phyloP scores from a whole-genome alignment of 148 eudicot species.

The Cornus controversa region DNA sequence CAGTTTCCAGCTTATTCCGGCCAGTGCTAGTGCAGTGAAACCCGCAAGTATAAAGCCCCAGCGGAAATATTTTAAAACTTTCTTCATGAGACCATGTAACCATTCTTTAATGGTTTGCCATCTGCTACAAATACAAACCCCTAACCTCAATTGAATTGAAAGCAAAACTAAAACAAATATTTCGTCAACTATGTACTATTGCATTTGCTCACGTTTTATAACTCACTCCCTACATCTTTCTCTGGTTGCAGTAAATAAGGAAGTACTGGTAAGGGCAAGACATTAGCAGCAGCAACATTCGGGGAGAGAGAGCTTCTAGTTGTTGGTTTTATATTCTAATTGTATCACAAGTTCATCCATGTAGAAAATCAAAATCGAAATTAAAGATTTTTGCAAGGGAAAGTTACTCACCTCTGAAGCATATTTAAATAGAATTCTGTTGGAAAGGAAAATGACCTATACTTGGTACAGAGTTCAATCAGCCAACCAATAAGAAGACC shows the following conservation, averaged over 20 bases:
- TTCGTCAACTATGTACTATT: neutral
- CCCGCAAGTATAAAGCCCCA: slow-evolving; percentile 77
- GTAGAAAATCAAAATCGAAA: neutral
- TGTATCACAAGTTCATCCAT: neutral
- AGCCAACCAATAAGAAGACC: slow-evolving; percentile 77
- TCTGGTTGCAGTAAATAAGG: neutral
- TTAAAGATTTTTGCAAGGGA: neutral
- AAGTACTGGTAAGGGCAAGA: neutral
- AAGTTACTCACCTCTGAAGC: slow-evolving; percentile 41
- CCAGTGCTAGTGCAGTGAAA: slow-evolving; percentile 59
- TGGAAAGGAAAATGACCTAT: slow-evolving; percentile 50
- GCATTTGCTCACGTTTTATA: neutral
- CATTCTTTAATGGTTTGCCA: slow-evolving; percentile 57
- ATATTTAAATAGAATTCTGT: slow-evolving; percentile 39
- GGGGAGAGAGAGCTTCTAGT: too few species aligned
- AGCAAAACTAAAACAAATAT: neutral
- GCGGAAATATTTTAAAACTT: slow-evolving; percentile 55
- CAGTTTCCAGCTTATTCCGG: slow-evolving; percentile 78
- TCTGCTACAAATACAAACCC: slow-evolving; percentile 30
- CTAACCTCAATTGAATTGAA: neutral
- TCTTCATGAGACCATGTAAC: slow-evolving; percentile 37
- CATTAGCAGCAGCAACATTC: too few species aligned
- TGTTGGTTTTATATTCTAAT: too few species aligned
- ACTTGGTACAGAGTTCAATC: slow-evolving; percentile 59
- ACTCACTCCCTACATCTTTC: neutral